phyloP scores from a whole-genome alignment of 805 yeast species.

The Yarrowia keelungensis region DNA sequence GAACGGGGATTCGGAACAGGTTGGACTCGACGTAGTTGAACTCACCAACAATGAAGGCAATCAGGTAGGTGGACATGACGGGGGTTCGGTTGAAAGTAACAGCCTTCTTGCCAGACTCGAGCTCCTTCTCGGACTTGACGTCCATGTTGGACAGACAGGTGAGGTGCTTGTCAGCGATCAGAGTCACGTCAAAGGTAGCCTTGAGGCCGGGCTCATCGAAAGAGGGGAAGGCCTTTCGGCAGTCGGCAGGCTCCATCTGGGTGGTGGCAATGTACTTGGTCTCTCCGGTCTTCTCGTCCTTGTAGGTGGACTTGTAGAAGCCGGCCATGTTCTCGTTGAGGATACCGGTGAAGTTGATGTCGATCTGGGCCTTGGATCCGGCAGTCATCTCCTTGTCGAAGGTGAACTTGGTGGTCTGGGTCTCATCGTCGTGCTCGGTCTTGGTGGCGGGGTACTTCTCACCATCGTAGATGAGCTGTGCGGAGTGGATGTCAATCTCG shows the following conservation, averaged over 20 bases:
- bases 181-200: conserved; percentile 66
- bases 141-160: conserved; percentile 76
- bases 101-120: conserved; percentile 54
- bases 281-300: conserved; percentile 57
- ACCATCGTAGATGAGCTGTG: conserved; percentile 50
- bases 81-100: conserved; percentile 70
- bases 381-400: conserved; percentile 54
- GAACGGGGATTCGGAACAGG: conserved; percentile 66
- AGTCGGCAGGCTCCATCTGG: conserved; percentile 79
- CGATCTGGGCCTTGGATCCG: conserved; percentile 62
- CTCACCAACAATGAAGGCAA: conserved; percentile 76
- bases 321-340: conserved; percentile 77
- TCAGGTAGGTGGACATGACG: conserved; percentile 73
- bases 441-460: conserved; percentile 48
- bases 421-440: conserved; percentile 55
- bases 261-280: conserved; percentile 67
- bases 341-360: conserved; percentile 61
- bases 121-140: conserved; percentile 53
- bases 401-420: conserved; percentile 68
- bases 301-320: conserved; percentile 70
- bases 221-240: conserved; percentile 79
- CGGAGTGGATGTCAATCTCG: conserved; percentile 67
- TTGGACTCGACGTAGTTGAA: conserved; percentile 64
- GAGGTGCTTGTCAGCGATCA: conserved; percentile 59
- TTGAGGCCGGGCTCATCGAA: conserved; percentile 76